Percentiles rank a stretch among this genome's conserved stretches.
These are phyloP conservation scores for Anthoceros angustus DNA, from an alignment of 225 moss, liverwort and hornwort genomes.

Conservation along the genomic window DNA sequence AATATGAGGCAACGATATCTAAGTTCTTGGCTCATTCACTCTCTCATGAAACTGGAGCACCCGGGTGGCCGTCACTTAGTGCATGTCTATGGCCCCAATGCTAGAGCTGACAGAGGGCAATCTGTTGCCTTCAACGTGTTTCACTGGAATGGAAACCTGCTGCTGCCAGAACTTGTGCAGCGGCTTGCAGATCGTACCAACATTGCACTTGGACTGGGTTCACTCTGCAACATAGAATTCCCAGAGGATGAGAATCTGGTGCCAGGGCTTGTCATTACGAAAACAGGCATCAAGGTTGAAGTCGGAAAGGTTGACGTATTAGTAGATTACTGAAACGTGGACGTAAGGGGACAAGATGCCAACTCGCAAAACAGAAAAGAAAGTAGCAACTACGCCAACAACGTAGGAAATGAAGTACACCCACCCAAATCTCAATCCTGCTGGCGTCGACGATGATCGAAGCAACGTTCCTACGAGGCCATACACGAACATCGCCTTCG, in stretches of 20 bases:
- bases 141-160: slow-evolving; percentile 16
- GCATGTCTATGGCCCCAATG: slow-evolving; percentile 35
- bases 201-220: slow-evolving; percentile 31
- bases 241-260: slow-evolving; percentile 18
- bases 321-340: too few species aligned
- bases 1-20: slow-evolving; percentile 37
- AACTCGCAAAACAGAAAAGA: too few species aligned
- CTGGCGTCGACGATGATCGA: too few species aligned
- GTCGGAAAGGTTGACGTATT: too few species aligned
- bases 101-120: slow-evolving; percentile 36
- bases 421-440: too few species aligned
- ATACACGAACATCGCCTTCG: too few species aligned
- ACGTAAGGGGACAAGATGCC: too few species aligned
- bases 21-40: slow-evolving; percentile 39
- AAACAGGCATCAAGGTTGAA: background rate
- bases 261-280: slow-evolving; percentile 5
- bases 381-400: too few species aligned
- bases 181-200: slow-evolving; percentile 47
- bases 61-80: slow-evolving; percentile 27
- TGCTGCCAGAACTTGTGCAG: slow-evolving; percentile 36
- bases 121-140: slow-evolving; percentile 39
- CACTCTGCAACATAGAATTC: slow-evolving; percentile 24
- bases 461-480: too few species aligned
- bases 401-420: too few species aligned
- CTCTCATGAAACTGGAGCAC: slow-evolving; percentile 31